Conservation (phyloP, 805 yeast genomes). For the Sugiyamaella lignohabitans region DNA sequence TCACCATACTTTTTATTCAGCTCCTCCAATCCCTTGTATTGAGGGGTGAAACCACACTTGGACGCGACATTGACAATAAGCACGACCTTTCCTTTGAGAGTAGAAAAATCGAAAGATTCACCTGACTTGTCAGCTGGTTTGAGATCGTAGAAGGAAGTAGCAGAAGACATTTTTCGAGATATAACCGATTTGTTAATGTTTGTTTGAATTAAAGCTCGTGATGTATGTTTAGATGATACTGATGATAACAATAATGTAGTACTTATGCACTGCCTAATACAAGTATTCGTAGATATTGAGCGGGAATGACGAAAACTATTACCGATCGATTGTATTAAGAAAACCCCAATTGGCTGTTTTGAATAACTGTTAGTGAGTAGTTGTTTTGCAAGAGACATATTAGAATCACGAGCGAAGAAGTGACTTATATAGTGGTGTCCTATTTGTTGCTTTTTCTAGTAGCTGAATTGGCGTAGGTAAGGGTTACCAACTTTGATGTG, state of each 20-base stretch:
- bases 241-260: background rate
- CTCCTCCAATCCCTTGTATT: constrained; percentile 63
- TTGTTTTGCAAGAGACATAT: too few relatives aligned
- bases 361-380: too few relatives aligned
- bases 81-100: constrained; percentile 73
- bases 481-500: too few relatives aligned
- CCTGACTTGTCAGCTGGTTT: constrained; percentile 57
- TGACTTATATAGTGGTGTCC: too few relatives aligned
- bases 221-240: background rate
- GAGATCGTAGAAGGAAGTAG: constrained; percentile 56
- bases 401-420: too few relatives aligned
- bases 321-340: too few relatives aligned
- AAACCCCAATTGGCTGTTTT: too few relatives aligned
- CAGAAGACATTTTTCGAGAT: constrained; percentile 21
- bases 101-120: constrained; percentile 49
- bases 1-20: constrained; percentile 59
- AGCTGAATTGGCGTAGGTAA: too few relatives aligned
- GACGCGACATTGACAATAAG: constrained; percentile 84
- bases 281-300: too few relatives aligned
- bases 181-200: too few relatives aligned
- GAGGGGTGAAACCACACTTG: constrained; percentile 74
- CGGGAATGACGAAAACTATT: too few relatives aligned
- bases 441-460: too few relatives aligned
- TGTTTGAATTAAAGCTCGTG: background rate
- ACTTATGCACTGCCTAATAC: background rate